A percentile compares a stretch with the other conserved stretches of the same genome.
Evolutionary conservation across 1,284 basidiomycete genomes (phyloP).

Genomic region (Flammula alnicola): DNA sequence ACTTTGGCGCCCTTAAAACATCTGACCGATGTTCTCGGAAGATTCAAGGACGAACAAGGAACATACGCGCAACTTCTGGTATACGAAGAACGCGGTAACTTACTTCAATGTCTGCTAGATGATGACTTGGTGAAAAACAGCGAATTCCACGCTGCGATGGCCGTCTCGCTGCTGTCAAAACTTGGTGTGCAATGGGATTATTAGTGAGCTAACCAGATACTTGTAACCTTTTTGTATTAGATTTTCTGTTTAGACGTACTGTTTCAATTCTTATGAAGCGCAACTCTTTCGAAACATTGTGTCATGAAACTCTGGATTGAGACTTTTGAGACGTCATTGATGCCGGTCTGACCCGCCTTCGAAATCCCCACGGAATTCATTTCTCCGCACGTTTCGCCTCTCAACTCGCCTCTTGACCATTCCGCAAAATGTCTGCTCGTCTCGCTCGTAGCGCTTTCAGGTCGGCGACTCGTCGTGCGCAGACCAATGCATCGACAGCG

Average conservation of each 20-base stretch:
- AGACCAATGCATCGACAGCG: conserved; percentile 23
- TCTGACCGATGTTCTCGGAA: conserved; percentile 31
- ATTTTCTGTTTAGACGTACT: no score
- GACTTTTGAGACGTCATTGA: conserved; percentile 16
- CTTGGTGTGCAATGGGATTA: conserved; percentile 41
- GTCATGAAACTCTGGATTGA: background rate
- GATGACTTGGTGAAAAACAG: conserved; percentile 36
- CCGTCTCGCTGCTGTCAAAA: conserved; percentile 42
- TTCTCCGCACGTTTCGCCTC: conserved; percentile 1
- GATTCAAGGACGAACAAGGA: conserved; percentile 24
- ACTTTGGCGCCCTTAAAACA: conserved; percentile 36
- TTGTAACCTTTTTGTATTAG: no score
- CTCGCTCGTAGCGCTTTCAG: conserved; percentile 34
- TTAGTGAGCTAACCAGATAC: no score
- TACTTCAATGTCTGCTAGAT: conserved; percentile 35
- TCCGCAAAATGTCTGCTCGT: conserved; percentile 36
- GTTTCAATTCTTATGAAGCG: no score
- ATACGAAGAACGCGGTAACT: conserved; percentile 24
- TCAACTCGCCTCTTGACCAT: conserved; percentile 6
- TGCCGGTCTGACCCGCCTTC: conserved; percentile 39
- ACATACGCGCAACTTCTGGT: conserved; percentile 23
- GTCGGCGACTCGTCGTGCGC: conserved; percentile 31
- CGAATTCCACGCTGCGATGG: conserved; percentile 50
- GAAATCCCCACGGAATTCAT: conserved; percentile 25
- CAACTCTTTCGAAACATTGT: background rate